Base-by-base conservation (phyloP, 345 rosid genomes). In the Camelina neglecta region DNA sequence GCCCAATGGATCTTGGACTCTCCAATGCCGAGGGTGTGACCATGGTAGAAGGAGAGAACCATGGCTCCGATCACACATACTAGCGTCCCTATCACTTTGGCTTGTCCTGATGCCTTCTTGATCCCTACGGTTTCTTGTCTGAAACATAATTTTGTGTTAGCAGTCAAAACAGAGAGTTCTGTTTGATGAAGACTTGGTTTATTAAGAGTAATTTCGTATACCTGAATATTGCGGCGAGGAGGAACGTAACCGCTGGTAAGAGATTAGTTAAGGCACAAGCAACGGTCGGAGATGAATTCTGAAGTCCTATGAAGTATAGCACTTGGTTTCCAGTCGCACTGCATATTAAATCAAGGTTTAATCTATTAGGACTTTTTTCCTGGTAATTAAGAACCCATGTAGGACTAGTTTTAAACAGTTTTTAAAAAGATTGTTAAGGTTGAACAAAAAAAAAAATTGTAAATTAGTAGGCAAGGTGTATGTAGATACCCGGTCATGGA, bases 61-160 rank as follows among this genome's bases (percentile, higher is more conserved):
- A 95, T 95, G 16, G 98, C 97, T 60, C 99, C 99, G 4, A 86
- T 85, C 23, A 95, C 98, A 69, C 99, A 95, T 2, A 85, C 66
- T 24, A 78, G 2, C 11, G 99, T 95, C 20, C 99, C 99, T 0
- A 84, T 6, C 68, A 89, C 84, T 80, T 95, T 95, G 1, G 98
- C 99, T 78, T 81, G 88, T 55, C 96, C 97, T 4, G 96, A 75
- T 54, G 57, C 62, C 7, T 76, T 90, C 79, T 73, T 90, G 11
- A 94, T 84, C 44, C 85, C 81, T 41, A 89, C 82, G 0, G 69
- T 63, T 82, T 94, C 99, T 86, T 92, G 97, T 57, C 99, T 94
- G 80, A 76, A 69, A 55, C 8, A 26, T 20, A 41, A 11, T 50
- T 71, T 35, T 50, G 11, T 41, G 56, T 60, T 29, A 60, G 21